Conservation (phyloP, 108 stramenopile genomes). For the Stephanodiscus minutulus region DNA sequence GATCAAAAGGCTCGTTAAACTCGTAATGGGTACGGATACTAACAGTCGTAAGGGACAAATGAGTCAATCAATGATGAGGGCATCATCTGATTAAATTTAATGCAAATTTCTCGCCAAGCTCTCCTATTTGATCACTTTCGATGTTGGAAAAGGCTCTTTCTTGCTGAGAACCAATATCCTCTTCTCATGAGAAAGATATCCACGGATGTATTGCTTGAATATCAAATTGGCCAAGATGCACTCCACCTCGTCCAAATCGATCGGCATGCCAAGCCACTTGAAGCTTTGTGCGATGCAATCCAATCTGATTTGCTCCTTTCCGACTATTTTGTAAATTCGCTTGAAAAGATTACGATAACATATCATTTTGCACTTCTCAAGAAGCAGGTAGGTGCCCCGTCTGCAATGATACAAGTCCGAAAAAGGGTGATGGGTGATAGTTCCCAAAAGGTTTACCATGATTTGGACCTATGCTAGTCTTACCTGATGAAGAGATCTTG, state of each 20-base stretch:
- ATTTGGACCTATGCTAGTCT: constrained; percentile 1
- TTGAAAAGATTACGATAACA: constrained; percentile 96
- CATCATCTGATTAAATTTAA: not conserved
- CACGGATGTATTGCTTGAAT: constrained; percentile 84
- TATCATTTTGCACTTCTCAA: constrained; percentile 94
- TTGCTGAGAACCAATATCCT: constrained; percentile 90
- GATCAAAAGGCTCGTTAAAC: no score
- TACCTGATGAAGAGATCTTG: constrained; percentile 83
- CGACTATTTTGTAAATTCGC: constrained; percentile 73
- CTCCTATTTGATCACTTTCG: constrained; percentile 62
- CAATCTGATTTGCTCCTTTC: constrained; percentile 74
- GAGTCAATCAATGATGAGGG: no score
- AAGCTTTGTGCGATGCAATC: constrained; percentile 67
- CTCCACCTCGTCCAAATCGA: constrained; percentile 94
- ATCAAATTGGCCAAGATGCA: constrained; percentile 97
- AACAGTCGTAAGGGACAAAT: no score
- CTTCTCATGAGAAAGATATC: constrained; percentile 93
- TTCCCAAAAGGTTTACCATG: not conserved
- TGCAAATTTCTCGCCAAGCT: not conserved
- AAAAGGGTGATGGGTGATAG: not conserved
- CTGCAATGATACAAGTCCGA: constrained; percentile 34
- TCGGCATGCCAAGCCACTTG: constrained; percentile 83
- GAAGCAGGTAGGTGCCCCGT: constrained; percentile 89
- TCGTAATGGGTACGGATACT: no score
- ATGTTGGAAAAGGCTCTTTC: constrained; percentile 92